These are phyloP conservation scores for Pulchroboletus neoregius DNA, from an alignment of 1,284 basidiomycete species.

Conservation along the genomic window DNA sequence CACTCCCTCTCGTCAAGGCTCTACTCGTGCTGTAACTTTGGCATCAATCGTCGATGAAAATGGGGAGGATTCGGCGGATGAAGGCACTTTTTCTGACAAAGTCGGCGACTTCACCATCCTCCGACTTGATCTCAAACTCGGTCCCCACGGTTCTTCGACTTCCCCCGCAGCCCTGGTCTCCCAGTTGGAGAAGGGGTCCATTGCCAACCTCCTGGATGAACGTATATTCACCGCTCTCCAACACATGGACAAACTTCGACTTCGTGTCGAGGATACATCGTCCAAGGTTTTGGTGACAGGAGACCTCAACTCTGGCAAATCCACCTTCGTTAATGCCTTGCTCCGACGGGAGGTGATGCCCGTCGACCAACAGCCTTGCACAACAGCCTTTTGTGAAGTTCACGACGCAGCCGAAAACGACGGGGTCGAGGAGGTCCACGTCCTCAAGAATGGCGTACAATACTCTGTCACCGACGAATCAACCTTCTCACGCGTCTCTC, in stretches of 20 bases:
- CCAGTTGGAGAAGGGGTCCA: conserved; percentile 88
- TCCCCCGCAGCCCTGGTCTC: conserved; percentile 81
- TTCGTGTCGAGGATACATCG: conserved; percentile 86
- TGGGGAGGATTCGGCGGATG: conserved; percentile 36
- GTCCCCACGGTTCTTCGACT: conserved; percentile 63
- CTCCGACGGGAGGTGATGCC: conserved; percentile 91
- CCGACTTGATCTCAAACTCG: conserved; percentile 90
- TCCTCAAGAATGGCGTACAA: conserved; percentile 62
- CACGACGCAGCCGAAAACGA: conserved; percentile 86
- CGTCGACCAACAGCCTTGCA: conserved; percentile 97
- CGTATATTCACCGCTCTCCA: conserved; percentile 74
- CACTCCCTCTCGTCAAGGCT: conserved; percentile 43
- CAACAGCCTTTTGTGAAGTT: conserved; percentile 96
- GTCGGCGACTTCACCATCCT: conserved; percentile 76
- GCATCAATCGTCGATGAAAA: conserved; percentile 44
- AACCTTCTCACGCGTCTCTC: conserved; percentile 69
- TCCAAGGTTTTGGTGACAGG: conserved; percentile 99
- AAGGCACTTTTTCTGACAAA: conserved; percentile 41
- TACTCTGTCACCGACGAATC: conserved; percentile 73
- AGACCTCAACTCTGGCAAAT: conserved; percentile 98
- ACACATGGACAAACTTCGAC: conserved; percentile 84
- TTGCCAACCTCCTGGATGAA: conserved; percentile 89
- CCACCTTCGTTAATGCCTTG: conserved; percentile 95
- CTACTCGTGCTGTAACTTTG: conserved; percentile 55
- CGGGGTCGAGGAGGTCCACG: conserved; percentile 80